These are phyloP conservation scores for Microbotryomycetes sp. DNA, from an alignment of 1,284 basidiomycete genomes.

Conservation along the genomic window DNA sequence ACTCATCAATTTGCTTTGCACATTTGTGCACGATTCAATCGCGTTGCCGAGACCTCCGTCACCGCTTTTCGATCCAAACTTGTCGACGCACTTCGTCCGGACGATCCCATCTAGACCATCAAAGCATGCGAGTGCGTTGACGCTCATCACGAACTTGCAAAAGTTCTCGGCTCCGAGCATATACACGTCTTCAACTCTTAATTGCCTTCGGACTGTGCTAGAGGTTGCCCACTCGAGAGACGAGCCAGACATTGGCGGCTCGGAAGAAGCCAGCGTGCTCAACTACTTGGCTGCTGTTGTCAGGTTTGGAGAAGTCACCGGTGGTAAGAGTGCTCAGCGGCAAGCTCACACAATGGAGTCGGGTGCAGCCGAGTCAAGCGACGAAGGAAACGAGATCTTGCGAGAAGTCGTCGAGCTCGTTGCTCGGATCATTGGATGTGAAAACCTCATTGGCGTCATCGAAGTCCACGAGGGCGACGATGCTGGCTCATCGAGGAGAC, in stretches of 20 bases:
- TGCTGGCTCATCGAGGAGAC: neutral
- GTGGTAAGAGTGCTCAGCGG: conserved; percentile 5
- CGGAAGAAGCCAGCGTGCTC: conserved; percentile 24
- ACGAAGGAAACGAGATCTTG: conserved; percentile 31
- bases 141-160: conserved; percentile 36
- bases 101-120: conserved; percentile 20
- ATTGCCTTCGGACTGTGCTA: conserved; percentile 26
- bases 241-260: conserved; percentile 32
- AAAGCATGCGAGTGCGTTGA: conserved; percentile 25
- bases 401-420: conserved; percentile 35
- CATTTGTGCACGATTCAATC: conserved; percentile 27
- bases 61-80: conserved; percentile 34
- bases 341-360: conserved; percentile 2
- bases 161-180: conserved; percentile 37
- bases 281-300: conserved; percentile 29
- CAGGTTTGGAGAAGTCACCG: conserved; percentile 29
- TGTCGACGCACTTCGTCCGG: conserved; percentile 35
- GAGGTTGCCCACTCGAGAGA: conserved; percentile 28
- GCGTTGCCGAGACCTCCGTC: conserved; percentile 27
- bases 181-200: conserved; percentile 27
- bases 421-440: conserved; percentile 35
- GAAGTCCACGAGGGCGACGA: conserved; percentile 17
- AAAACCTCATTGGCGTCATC: conserved; percentile 32
- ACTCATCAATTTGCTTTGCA: conserved; percentile 35
- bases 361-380: neutral